phyloP scores from a whole-genome alignment of 257 asterid genomes.

The Jaltomata sinuosa region DNA sequence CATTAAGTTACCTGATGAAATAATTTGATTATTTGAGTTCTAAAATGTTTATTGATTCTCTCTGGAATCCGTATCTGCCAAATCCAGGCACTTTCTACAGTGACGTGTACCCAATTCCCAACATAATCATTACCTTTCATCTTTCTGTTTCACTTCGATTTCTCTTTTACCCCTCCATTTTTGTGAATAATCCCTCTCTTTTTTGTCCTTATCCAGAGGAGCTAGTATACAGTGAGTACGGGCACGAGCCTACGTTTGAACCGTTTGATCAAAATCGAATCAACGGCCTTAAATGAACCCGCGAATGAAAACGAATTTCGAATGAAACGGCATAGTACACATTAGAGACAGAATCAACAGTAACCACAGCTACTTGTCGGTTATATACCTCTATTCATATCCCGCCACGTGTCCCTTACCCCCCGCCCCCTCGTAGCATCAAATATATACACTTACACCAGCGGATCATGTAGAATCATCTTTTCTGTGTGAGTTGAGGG shows the following conservation, averaged over 20 bases:
- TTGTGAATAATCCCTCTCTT: neutral
- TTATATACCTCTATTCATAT: neutral
- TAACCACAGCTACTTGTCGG: conserved; percentile 15
- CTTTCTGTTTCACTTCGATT: neutral
- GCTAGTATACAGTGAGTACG: neutral
- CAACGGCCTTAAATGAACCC: neutral
- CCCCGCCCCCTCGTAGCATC: neutral
- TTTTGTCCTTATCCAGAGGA: neutral
- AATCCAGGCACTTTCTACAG: neutral
- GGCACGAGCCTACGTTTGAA: neutral
- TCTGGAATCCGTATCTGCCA: neutral
- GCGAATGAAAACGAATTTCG: neutral
- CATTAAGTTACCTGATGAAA: neutral
- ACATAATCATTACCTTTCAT: neutral
- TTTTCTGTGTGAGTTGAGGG: neutral
- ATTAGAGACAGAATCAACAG: neutral
- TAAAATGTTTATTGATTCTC: neutral
- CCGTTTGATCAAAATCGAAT: neutral
- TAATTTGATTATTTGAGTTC: neutral
- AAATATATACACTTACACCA: neutral
- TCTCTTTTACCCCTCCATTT: neutral
- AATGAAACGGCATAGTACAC: neutral
- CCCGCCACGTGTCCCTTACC: conserved; percentile 8
- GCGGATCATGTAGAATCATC: neutral
- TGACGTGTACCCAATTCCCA: neutral